Percentiles rank a stretch among this genome's conserved stretches.
Evolutionary conservation across 352 stramenopile species (phyloP).

Genomic region (Blastocystis sp.): DNA sequence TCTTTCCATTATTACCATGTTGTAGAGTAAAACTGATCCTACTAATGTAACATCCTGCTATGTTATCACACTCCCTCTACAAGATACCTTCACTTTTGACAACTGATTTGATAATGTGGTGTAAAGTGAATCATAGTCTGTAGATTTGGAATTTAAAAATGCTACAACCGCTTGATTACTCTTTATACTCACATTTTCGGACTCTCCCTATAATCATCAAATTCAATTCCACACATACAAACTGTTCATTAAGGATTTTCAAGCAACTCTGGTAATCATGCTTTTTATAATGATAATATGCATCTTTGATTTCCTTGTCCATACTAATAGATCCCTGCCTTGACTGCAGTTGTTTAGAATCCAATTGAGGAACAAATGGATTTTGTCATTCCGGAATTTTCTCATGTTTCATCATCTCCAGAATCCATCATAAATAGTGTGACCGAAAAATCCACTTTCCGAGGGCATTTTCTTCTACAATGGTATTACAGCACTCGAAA

Average conservation of each 20-base stretch:
- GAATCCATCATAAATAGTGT: no score
- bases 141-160: slow-evolving; percentile 3
- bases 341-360: background rate
- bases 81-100: background rate
- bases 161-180: slow-evolving; percentile 22
- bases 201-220: slow-evolving; percentile 20
- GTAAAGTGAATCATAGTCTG: background rate
- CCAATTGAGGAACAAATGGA: background rate
- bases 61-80: background rate
- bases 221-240: background rate
- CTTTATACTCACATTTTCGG: background rate
- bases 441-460: no score
- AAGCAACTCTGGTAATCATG: slow-evolving; percentile 43
- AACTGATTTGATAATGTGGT: background rate
- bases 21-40: background rate
- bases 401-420: no score
- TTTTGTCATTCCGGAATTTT: no score
- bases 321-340: background rate
- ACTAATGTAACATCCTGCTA: background rate
- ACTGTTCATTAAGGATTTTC: background rate
- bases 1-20: background rate
- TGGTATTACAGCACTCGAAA: no score
- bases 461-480: no score
- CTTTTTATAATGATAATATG: slow-evolving; percentile 27
- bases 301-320: background rate